Conservation (phyloP, 257 asterid species). For the Primulina tabacum region DNA sequence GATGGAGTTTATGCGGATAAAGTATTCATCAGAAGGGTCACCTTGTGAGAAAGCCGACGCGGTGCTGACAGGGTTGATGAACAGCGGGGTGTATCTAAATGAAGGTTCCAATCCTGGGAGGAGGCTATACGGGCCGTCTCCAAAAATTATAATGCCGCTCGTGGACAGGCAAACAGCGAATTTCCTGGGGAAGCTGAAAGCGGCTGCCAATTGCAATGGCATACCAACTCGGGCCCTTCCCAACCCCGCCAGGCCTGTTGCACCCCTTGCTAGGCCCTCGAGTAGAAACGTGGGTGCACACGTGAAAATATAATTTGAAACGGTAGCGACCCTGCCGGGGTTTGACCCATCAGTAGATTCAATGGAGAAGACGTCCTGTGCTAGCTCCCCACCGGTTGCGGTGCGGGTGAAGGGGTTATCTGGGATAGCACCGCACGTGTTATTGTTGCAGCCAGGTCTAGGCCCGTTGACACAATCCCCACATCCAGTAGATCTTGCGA, state of each 20-base stretch:
- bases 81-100: conserved; percentile 11
- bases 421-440: conserved; percentile 14
- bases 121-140: conserved; percentile 26
- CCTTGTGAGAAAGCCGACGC: conserved; percentile 15
- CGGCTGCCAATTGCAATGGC: no score
- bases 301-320: not conserved
- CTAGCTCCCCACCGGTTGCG: conserved; percentile 25
- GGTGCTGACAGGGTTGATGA: conserved; percentile 33
- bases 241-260: conserved; percentile 24
- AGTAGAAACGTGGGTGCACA: no score
- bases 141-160: conserved; percentile 30
- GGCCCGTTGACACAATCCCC: conserved; percentile 20
- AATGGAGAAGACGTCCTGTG: conserved; percentile 28
- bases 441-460: conserved; percentile 34
- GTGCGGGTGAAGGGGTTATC: conserved; percentile 20
- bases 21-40: conserved; percentile 33
- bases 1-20: conserved; percentile 31
- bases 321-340: conserved; percentile 15
- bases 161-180: conserved; percentile 28
- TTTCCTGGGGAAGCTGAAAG: no score
- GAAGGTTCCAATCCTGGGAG: conserved; percentile 7
- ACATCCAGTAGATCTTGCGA: conserved; percentile 19
- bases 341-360: conserved; percentile 18
- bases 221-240: conserved; percentile 13
- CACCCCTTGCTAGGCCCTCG: no score